Percentiles rank a stretch among this genome's conserved stretches.
Conservation (phyloP, 2,329 filamentous ascomycete species). For the Helotiales sp. region DNA sequence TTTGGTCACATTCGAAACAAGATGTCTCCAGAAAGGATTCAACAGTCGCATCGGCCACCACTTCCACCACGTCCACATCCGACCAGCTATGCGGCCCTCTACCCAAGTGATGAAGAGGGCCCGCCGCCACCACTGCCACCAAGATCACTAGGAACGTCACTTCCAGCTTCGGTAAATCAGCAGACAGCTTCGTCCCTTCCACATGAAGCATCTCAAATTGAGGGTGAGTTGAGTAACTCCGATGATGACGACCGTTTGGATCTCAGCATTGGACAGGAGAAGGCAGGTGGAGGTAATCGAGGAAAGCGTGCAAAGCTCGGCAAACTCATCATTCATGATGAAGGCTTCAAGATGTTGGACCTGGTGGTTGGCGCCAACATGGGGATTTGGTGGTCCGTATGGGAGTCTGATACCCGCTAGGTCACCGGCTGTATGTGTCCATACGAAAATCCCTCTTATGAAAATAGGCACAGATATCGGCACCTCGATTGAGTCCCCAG, state of each 20-base stretch:
- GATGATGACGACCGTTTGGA: constrained; percentile 55
- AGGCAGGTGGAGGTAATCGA: constrained; percentile 80
- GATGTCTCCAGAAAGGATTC: constrained; percentile 30
- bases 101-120: constrained; percentile 29
- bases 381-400: constrained; percentile 90
- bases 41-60: constrained; percentile 21
- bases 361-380: constrained; percentile 88
- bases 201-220: neutral
- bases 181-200: neutral
- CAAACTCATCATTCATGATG: constrained; percentile 85
- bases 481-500: neutral
- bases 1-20: constrained; percentile 33
- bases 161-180: neutral
- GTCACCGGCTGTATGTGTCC: neutral
- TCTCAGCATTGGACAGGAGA: constrained; percentile 75
- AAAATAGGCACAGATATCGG: neutral
- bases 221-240: neutral
- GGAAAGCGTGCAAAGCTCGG: constrained; percentile 90
- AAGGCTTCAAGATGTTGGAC: constrained; percentile 95
- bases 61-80: constrained; percentile 23
- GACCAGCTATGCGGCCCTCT: constrained; percentile 25
- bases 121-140: constrained; percentile 26
- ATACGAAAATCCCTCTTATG: neutral
- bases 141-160: constrained; percentile 11
- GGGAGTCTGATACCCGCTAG: constrained; percentile 50